These are phyloP conservation scores for Phaeophleospora eucalypticola DNA, from an alignment of 2,329 filamentous ascomycete genomes.

Conservation along the genomic window DNA sequence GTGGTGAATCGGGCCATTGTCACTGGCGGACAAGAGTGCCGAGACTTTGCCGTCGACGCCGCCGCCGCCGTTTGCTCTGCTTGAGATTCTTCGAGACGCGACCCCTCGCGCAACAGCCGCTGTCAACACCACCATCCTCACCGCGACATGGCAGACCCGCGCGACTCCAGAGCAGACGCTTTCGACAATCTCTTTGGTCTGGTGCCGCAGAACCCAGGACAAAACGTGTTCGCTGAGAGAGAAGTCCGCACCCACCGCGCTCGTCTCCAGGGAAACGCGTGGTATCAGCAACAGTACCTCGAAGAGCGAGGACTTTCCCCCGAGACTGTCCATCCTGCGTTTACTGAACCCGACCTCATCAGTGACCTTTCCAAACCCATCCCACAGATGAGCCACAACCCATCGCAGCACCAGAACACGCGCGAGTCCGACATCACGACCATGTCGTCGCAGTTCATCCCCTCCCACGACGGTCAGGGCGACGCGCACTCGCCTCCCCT, in stretches of 20 bases:
- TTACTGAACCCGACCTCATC: conserved; percentile 13
- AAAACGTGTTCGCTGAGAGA: conserved; percentile 30
- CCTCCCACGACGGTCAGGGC: background rate
- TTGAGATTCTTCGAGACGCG: background rate
- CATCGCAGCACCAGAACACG: conserved; percentile 14
- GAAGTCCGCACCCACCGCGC: conserved; percentile 20
- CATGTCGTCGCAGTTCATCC: conserved; percentile 27
- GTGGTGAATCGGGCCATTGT: background rate
- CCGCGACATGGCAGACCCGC: background rate
- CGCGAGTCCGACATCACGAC: conserved; percentile 25
- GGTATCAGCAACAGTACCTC: conserved; percentile 29
- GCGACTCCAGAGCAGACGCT: background rate
- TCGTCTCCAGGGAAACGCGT: conserved; percentile 31
- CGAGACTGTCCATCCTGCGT: conserved; percentile 24
- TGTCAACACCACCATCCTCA: background rate
- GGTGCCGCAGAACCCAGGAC: conserved; percentile 16
- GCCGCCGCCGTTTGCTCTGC: background rate
- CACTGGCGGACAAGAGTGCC: background rate
- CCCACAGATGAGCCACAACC: background rate
- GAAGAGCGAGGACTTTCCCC: conserved; percentile 20
- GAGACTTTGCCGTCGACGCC: background rate
- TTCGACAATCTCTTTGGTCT: background rate
- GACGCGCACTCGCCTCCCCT: conserved; percentile 17
- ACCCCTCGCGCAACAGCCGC: background rate
- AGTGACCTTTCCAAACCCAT: background rate